Percentiles rank a stretch among this genome's conserved stretches.
Evolutionary conservation across 352 stramenopile genomes (phyloP).

Genomic region (Nothophytophthora sp.): DNA sequence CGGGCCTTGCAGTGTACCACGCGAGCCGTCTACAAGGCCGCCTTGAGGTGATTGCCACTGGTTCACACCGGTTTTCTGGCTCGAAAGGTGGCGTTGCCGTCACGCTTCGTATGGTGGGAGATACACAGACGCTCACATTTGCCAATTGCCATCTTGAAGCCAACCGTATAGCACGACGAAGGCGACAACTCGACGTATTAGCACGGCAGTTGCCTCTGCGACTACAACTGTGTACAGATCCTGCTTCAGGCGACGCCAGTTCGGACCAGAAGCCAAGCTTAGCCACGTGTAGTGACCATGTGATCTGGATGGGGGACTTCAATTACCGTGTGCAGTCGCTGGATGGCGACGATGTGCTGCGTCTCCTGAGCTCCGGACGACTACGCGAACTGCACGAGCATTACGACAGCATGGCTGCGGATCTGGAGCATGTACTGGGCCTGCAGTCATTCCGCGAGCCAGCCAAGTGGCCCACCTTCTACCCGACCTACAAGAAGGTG

Average conservation of each 20-base stretch:
- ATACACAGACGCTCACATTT: slow-evolving; percentile 62
- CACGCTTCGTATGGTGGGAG: slow-evolving; percentile 37
- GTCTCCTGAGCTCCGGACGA: slow-evolving; percentile 35
- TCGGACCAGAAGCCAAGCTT: slow-evolving; percentile 29
- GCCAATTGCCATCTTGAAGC: slow-evolving; percentile 74
- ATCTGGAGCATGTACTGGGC: slow-evolving; percentile 38
- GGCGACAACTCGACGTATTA: slow-evolving; percentile 56
- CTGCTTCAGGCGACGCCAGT: background rate
- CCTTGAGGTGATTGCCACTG: slow-evolving; percentile 49
- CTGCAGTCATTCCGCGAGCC: slow-evolving; percentile 54
- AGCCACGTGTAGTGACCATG: slow-evolving; percentile 63
- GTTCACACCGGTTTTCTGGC: slow-evolving; percentile 65
- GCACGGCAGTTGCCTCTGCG: slow-evolving; percentile 44
- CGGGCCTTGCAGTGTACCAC: slow-evolving; percentile 65
- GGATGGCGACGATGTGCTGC: slow-evolving; percentile 49
- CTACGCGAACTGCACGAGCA: slow-evolving; percentile 63
- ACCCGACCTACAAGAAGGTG: slow-evolving; percentile 81
- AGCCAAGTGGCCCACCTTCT: slow-evolving; percentile 68
- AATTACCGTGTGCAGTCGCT: slow-evolving; percentile 71
- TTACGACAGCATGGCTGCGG: slow-evolving; percentile 68
- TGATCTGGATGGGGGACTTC: slow-evolving; percentile 84
- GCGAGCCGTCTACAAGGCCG: slow-evolving; percentile 26
- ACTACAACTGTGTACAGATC: slow-evolving; percentile 19
- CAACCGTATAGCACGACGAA: slow-evolving; percentile 47
- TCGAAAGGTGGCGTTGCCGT: slow-evolving; percentile 68